A percentile compares a stretch with the other conserved stretches of the same genome.
Evolutionary conservation across 352 stramenopile genomes (phyloP).

Genomic region (Phytophthora ohioensis): DNA sequence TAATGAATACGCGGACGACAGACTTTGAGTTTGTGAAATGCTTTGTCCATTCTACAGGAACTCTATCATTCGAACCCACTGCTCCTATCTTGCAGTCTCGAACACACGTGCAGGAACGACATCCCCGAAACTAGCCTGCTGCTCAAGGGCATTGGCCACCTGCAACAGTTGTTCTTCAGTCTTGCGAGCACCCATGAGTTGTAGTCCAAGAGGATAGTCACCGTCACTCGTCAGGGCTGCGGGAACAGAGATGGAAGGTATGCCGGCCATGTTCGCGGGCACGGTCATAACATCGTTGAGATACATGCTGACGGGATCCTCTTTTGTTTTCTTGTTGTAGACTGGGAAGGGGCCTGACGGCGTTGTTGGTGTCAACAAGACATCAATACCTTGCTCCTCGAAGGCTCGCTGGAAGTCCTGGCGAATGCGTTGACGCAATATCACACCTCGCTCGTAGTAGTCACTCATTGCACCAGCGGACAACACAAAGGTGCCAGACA

Average conservation of each 20-base stretch:
- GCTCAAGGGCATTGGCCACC: constrained; percentile 71
- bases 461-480: constrained; percentile 87
- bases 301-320: constrained; percentile 88
- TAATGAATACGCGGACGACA: no score
- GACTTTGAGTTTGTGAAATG: no score
- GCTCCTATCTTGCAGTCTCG: constrained; percentile 35
- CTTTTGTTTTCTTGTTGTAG: constrained; percentile 58
- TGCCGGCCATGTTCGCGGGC: constrained; percentile 86
- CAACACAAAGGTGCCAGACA: constrained; percentile 93
- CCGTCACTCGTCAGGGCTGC: constrained; percentile 64
- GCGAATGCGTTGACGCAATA: constrained; percentile 81
- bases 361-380: constrained; percentile 89
- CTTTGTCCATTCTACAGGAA: neutral
- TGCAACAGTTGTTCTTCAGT: constrained; percentile 70
- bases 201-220: constrained; percentile 75
- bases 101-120: constrained; percentile 68
- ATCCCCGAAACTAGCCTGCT: constrained; percentile 55
- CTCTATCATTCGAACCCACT: constrained; percentile 20
- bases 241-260: constrained; percentile 88
- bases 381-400: constrained; percentile 70
- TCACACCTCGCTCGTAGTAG: constrained; percentile 91
- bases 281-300: constrained; percentile 95
- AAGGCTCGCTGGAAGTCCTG: constrained; percentile 77
- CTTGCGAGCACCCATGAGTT: constrained; percentile 78
- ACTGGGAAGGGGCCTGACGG: constrained; percentile 83